Conservation (phyloP, 495 filamentous ascomycete species). For the Aspergillus leporis region DNA sequence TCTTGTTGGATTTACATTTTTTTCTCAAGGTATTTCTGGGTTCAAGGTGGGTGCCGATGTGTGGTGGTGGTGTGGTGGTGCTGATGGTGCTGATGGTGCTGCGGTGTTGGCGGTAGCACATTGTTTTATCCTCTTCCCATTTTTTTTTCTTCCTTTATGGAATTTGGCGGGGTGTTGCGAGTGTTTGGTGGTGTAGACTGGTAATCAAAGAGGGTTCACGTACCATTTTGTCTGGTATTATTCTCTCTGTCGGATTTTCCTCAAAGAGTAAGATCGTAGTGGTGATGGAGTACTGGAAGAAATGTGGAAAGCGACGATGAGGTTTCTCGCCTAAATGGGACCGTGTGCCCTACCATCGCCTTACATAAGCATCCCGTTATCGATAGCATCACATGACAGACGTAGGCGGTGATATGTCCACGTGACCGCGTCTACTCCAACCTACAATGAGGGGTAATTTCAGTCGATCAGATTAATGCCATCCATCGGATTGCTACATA, state of each 20-base stretch:
- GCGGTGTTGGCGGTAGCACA: neutral
- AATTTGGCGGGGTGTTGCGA: constrained; percentile 6
- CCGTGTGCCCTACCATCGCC: constrained; percentile 40
- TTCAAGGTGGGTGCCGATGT: neutral
- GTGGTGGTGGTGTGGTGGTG: neutral
- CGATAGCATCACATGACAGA: too few species aligned
- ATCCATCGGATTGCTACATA: constrained; percentile 15
- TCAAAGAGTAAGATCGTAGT: constrained; percentile 54
- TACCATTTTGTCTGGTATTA: constrained; percentile 45
- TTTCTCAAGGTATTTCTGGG: neutral
- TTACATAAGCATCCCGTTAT: constrained; percentile 29
- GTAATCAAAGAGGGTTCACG: constrained; percentile 12
- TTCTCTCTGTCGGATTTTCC: constrained; percentile 58
- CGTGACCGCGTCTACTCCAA: neutral
- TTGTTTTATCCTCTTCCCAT: neutral
- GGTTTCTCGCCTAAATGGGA: constrained; percentile 33
- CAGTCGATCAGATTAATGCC: neutral
- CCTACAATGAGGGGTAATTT: neutral
- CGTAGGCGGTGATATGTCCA: constrained; percentile 3
- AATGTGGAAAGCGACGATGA: constrained; percentile 25
- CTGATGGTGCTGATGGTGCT: too few species aligned
- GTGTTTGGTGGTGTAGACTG: neutral
- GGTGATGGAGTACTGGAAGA: constrained; percentile 21
- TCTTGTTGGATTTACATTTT: constrained; percentile 9
- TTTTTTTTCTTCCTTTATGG: neutral